Percentiles rank a stretch among this genome's conserved stretches.
Conservation (phyloP, 1,284 basidiomycete genomes). For the Sphagnurus paluster region DNA sequence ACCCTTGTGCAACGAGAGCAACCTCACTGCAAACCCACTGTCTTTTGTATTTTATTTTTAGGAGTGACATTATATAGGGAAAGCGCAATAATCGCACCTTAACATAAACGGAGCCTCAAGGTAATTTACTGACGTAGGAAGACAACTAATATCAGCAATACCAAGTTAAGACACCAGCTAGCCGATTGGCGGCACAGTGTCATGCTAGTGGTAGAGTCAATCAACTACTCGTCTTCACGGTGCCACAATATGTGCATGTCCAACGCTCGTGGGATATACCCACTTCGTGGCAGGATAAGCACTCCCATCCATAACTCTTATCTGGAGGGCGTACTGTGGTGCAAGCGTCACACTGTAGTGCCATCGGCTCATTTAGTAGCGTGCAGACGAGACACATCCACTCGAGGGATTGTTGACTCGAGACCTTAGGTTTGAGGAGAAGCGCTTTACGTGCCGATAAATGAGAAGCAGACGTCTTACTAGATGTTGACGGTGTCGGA, state of each 20-base stretch:
- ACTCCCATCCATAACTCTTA: conserved; percentile 58
- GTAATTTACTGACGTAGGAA: too few relatives aligned
- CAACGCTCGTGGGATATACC: conserved; percentile 67
- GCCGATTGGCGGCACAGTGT: too few relatives aligned
- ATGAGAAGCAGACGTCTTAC: not conserved
- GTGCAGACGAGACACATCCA: conserved; percentile 80
- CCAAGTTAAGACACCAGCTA: too few relatives aligned
- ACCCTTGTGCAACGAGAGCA: too few relatives aligned
- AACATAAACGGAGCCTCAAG: too few relatives aligned
- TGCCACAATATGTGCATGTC: conserved; percentile 75
- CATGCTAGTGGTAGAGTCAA: not conserved
- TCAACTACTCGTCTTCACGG: conserved; percentile 55
- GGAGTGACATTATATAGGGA: not conserved
- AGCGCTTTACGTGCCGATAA: conserved; percentile 3
- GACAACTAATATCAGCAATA: too few relatives aligned
- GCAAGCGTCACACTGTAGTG: conserved; percentile 67
- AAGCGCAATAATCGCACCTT: too few relatives aligned
- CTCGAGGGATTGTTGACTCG: conserved; percentile 18
- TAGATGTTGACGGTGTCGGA: conserved; percentile 6
- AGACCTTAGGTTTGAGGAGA: not conserved
- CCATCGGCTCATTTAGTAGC: conserved; percentile 54
- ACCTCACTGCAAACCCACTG: too few relatives aligned
- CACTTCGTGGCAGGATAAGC: conserved; percentile 63
- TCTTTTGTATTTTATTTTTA: too few relatives aligned
- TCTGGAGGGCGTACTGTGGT: conserved; percentile 45